Evolutionary conservation across 2,329 filamentous ascomycete genomes (phyloP).

Genomic region (Claviceps sp.): DNA sequence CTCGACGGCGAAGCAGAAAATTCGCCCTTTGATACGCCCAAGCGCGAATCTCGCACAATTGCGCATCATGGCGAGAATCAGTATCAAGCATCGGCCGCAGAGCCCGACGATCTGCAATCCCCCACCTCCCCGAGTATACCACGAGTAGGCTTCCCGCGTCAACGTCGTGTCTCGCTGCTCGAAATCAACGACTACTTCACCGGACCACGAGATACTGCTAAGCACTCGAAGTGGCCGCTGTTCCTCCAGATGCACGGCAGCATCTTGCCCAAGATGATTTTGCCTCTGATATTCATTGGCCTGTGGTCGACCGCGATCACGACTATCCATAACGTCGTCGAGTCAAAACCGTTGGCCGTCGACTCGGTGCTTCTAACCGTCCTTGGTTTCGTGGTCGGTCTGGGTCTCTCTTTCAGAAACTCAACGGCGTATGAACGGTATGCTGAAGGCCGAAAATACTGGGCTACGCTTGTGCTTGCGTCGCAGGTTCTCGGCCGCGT

Average conservation of each 20-base stretch:
- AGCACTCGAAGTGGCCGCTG: slow-evolving; percentile 64
- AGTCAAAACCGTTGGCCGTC: slow-evolving; percentile 27
- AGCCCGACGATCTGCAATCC: background rate
- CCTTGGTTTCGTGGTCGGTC: slow-evolving; percentile 68
- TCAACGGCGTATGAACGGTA: slow-evolving; percentile 67
- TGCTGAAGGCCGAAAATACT: slow-evolving; percentile 49
- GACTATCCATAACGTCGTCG: slow-evolving; percentile 25
- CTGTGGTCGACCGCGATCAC: slow-evolving; percentile 55
- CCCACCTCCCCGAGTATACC: slow-evolving; percentile 1
- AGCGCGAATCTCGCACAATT: background rate
- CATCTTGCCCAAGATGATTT: slow-evolving; percentile 59
- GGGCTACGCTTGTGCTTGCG: slow-evolving; percentile 48
- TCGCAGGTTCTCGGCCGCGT: slow-evolving; percentile 56
- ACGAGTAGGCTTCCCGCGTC: slow-evolving; percentile 2
- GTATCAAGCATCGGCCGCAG: background rate
- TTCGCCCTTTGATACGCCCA: background rate
- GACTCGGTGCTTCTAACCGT: slow-evolving; percentile 50
- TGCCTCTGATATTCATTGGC: slow-evolving; percentile 50
- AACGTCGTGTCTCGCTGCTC: slow-evolving; percentile 20
- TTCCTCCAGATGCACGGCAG: slow-evolving; percentile 66
- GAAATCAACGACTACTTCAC: slow-evolving; percentile 50
- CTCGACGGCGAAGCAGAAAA: background rate
- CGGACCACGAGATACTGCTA: slow-evolving; percentile 54
- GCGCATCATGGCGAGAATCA: background rate
- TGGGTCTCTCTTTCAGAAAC: slow-evolving; percentile 64